Evolutionary conservation across 805 yeast species (phyloP).

Genomic region (Schizosaccharomyces japonicus): DNA sequence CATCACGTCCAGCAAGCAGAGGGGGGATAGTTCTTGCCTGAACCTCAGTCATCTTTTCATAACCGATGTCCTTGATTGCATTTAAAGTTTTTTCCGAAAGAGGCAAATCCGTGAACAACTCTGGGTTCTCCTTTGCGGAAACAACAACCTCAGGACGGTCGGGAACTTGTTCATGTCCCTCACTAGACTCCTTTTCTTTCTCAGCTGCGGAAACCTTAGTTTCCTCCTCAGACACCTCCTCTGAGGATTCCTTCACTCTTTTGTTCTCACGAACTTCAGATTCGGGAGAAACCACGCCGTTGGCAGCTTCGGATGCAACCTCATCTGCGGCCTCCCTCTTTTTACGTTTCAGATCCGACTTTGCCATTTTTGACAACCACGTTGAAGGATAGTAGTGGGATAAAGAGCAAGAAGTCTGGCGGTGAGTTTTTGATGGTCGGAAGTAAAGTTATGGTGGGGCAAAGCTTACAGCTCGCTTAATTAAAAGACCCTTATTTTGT

Average conservation of each 20-base stretch:
- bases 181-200: not conserved
- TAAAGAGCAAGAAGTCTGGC: too few relatives aligned
- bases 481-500: too few relatives aligned
- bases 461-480: too few relatives aligned
- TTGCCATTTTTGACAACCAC: not conserved
- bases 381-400: too few relatives aligned
- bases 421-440: too few relatives aligned
- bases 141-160: not conserved
- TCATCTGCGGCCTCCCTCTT: not conserved
- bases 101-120: conserved; percentile 26
- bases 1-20: conserved; percentile 84
- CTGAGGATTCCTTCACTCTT: not conserved
- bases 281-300: not conserved
- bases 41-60: conserved; percentile 73
- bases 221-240: not conserved
- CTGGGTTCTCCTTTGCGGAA: not conserved
- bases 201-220: not conserved
- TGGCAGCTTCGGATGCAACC: not conserved
- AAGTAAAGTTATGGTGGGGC: too few relatives aligned
- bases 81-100: conserved; percentile 62
- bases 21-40: conserved; percentile 95
- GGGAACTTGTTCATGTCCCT: not conserved
- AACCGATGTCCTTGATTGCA: conserved; percentile 74
- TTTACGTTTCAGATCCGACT: conserved; percentile 1
- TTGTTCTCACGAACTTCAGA: not conserved